A percentile compares a stretch with the other conserved stretches of the same genome.
phyloP scores from a whole-genome alignment of 2,329 filamentous ascomycete genomes.

The Biscogniauxia marginata region DNA sequence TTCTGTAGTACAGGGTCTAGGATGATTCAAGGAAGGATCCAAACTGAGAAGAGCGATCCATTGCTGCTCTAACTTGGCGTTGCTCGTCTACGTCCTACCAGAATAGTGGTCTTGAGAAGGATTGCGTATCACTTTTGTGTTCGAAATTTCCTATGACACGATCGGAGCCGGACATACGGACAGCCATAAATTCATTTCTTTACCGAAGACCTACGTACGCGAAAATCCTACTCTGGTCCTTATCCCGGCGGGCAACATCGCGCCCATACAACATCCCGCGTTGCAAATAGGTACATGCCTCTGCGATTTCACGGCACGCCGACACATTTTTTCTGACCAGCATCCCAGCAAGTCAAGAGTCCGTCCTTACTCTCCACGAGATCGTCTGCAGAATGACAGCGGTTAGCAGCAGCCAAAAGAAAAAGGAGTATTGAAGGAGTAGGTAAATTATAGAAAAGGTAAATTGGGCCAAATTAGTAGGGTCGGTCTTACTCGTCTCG shows the following conservation, averaged over 20 bases:
- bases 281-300: neutral
- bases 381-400: neutral
- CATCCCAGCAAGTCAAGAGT: slow-evolving; percentile 12
- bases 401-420: neutral
- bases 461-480: neutral
- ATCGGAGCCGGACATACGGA: neutral
- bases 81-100: too few relatives aligned
- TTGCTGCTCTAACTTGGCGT: too few relatives aligned
- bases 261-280: neutral
- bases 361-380: slow-evolving; percentile 3
- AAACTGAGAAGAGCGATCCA: too few relatives aligned
- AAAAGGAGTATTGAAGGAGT: too few relatives aligned
- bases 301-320: slow-evolving; percentile 2
- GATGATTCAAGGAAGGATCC: too few relatives aligned
- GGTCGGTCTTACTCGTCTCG: slow-evolving; percentile 8
- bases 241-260: too few relatives aligned
- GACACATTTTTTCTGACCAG: slow-evolving; percentile 2
- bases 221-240: too few relatives aligned
- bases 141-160: neutral
- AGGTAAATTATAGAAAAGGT: too few relatives aligned
- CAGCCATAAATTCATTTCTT: neutral
- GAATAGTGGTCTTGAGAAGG: too few relatives aligned
- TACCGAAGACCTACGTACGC: neutral
- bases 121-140: too few relatives aligned
- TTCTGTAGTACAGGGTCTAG: too few relatives aligned